Evolutionary conservation across 345 rosid genomes (phyloP), one percentile per base, ranked within the genome.

Genomic region (Diplotaxis tenuifolia): DNA sequence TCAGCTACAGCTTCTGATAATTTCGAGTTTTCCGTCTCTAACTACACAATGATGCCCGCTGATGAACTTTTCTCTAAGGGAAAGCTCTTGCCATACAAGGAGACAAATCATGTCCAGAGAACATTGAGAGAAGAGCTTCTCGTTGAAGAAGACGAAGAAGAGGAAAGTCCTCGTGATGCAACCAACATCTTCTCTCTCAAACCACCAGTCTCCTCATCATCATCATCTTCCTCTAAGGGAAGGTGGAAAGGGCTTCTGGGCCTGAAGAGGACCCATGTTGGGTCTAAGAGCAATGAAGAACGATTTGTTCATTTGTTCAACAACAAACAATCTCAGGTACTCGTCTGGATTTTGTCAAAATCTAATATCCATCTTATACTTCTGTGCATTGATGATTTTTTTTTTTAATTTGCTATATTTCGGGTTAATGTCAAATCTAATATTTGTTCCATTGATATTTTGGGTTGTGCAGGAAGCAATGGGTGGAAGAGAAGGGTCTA

Each of bases 21-120:
- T 76, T 94, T 94, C 42, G 98, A 94, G 80, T 94, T 94, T 78
- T 89, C 93, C 0, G 98, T 94, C 14, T 70, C 90, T 0, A 84
- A 82, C 81, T 71, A 84, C 79, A 86, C 91, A 56, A 94, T 89
- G 97, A 89, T 94, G 96, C 89, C 90, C 50, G 97, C 98, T 12
- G 98, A 94, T 65, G 98, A 94, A 84, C 96, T 94, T 47, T 91
- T 94, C 81, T 88, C 60, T 68, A 94, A 94, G 72, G 98, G 98
- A 45, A 89, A 86, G 86, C 83, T 94, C 20, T 71, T 94, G 77
- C 98, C 98, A 4, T 91, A 82, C 68, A 93, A 86, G 76, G 86
- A 89, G 16, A 76, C 69, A 14, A 87, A 71, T 70, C 86, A 82
- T 76, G 83, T 78, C 75, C 96, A 88, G 68, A 84, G 89, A 79